A percentile compares a stretch with the other conserved stretches of the same genome.
Evolutionary conservation across 2,329 filamentous ascomycete genomes (phyloP).

Genomic region (Paracorniculantispora psalliotae): DNA sequence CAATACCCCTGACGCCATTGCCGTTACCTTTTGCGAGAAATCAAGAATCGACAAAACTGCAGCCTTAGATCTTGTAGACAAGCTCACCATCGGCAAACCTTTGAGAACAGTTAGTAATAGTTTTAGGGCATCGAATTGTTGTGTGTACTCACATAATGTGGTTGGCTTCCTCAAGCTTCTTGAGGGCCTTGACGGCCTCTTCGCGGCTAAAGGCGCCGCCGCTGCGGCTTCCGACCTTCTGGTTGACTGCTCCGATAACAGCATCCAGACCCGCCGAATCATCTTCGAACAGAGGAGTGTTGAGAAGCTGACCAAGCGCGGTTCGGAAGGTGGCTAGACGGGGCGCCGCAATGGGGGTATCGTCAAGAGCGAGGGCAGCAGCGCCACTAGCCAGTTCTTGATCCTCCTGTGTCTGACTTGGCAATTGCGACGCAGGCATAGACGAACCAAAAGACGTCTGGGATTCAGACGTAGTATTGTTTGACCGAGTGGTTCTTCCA

Average conservation of each 20-base stretch:
- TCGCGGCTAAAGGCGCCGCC: conserved; percentile 60
- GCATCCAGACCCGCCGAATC: conserved; percentile 73
- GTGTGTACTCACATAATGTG: conserved; percentile 76
- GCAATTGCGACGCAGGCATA: conserved; percentile 66
- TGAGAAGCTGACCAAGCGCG: conserved; percentile 77
- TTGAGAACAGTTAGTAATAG: conserved; percentile 18
- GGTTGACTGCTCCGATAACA: conserved; percentile 76
- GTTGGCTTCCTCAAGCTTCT: conserved; percentile 75
- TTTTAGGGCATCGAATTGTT: background rate
- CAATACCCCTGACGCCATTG: conserved; percentile 5
- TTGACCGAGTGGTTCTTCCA: conserved; percentile 31
- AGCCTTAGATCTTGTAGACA: conserved; percentile 61
- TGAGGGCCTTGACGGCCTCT: conserved; percentile 74
- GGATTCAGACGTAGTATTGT: conserved; percentile 35
- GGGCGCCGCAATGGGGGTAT: conserved; percentile 49
- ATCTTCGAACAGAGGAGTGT: conserved; percentile 77
- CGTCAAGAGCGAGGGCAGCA: conserved; percentile 38
- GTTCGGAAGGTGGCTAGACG: conserved; percentile 73
- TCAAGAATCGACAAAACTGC: background rate
- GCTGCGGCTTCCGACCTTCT: conserved; percentile 49
- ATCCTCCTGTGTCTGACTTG: conserved; percentile 39
- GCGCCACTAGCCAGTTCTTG: conserved; percentile 39
- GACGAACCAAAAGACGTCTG: conserved; percentile 73
- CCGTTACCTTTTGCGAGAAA: background rate
- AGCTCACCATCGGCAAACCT: conserved; percentile 59